These are phyloP conservation scores for Canavalia ensiformis DNA, from an alignment of 306 rosid species.

Conservation along the genomic window DNA sequence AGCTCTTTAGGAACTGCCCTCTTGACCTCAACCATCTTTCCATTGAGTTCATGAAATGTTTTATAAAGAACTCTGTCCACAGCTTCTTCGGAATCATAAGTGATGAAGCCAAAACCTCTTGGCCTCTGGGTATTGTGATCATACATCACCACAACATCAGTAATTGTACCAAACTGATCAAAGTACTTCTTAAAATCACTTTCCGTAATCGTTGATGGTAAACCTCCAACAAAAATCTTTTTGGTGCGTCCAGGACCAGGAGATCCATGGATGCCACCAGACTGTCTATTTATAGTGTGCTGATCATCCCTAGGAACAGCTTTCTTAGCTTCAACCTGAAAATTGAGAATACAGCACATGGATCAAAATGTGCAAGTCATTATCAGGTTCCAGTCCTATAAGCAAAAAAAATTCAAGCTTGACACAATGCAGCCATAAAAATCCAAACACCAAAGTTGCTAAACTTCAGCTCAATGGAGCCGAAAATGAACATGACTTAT, in stretches of 20 bases:
- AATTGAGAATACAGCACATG: slow-evolving; percentile 45
- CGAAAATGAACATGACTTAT: slow-evolving; percentile 13
- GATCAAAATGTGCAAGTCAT: slow-evolving; percentile 49
- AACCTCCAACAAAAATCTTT: slow-evolving; percentile 94
- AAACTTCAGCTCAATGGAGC: slow-evolving; percentile 1
- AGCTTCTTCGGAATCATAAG: slow-evolving; percentile 89
- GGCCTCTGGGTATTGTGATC: slow-evolving; percentile 98
- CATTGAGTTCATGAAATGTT: slow-evolving; percentile 90
- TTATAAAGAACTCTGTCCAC: slow-evolving; percentile 85
- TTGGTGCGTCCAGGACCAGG: slow-evolving; percentile 84
- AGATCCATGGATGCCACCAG: slow-evolving; percentile 67
- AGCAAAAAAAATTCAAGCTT: slow-evolving; percentile 34
- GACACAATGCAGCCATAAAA: slow-evolving; percentile 51
- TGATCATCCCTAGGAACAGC: slow-evolving; percentile 98
- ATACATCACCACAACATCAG: slow-evolving; percentile 95
- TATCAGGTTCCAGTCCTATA: slow-evolving; percentile 21
- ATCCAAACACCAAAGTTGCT: slow-evolving; percentile 15
- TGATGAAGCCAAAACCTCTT: slow-evolving; percentile 95
- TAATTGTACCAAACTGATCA: slow-evolving; percentile 85
- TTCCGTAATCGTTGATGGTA: slow-evolving; percentile 86
- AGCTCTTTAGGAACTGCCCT: slow-evolving; percentile 95
- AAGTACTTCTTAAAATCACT: slow-evolving; percentile 84
- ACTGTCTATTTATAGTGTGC: slow-evolving; percentile 61
- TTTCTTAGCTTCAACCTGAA: slow-evolving; percentile 97
- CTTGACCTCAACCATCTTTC: slow-evolving; percentile 96